Conservation (phyloP, 2,329 filamentous ascomycete genomes). For the Paraphaeosphaeria sporulosa region DNA sequence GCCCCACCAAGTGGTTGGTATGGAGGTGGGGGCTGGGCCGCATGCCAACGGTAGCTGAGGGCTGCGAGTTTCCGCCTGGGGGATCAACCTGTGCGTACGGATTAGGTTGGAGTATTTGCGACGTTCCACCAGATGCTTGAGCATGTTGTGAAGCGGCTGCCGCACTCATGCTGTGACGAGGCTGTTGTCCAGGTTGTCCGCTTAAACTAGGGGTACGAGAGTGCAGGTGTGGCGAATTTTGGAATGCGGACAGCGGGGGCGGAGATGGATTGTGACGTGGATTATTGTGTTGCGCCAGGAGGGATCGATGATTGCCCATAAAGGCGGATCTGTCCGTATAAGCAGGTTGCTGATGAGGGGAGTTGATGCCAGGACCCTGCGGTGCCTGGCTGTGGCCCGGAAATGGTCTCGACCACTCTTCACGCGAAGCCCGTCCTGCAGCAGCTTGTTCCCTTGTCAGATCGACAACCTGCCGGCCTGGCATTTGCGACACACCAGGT, state of each 20-base stretch:
- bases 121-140: slow-evolving; percentile 25
- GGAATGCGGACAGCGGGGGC: slow-evolving; percentile 38
- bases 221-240: slow-evolving; percentile 44
- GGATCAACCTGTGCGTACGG: slow-evolving; percentile 49
- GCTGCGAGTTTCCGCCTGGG: slow-evolving; percentile 34
- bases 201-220: slow-evolving; percentile 46
- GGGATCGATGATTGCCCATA: slow-evolving; percentile 37
- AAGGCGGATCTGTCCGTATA: slow-evolving; percentile 32
- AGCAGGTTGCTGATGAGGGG: slow-evolving; percentile 39
- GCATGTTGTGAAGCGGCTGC: slow-evolving; percentile 27
- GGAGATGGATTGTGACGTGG: slow-evolving; percentile 44
- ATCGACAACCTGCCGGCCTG: slow-evolving; percentile 40
- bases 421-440: slow-evolving; percentile 30
- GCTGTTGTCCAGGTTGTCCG: slow-evolving; percentile 31
- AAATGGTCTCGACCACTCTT: slow-evolving; percentile 43
- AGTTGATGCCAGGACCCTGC: slow-evolving; percentile 31
- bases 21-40: slow-evolving; percentile 46
- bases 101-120: slow-evolving; percentile 46
- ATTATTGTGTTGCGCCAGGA: slow-evolving; percentile 44
- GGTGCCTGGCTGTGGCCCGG: slow-evolving; percentile 37
- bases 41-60: slow-evolving; percentile 45
- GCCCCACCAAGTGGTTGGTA: slow-evolving; percentile 37
- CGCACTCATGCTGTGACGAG: slow-evolving; percentile 34
- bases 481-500: slow-evolving; percentile 28
- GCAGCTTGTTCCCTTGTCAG: slow-evolving; percentile 39